Conservation (phyloP, 2,329 filamentous ascomycete genomes). For the Trichoderma gracile region DNA sequence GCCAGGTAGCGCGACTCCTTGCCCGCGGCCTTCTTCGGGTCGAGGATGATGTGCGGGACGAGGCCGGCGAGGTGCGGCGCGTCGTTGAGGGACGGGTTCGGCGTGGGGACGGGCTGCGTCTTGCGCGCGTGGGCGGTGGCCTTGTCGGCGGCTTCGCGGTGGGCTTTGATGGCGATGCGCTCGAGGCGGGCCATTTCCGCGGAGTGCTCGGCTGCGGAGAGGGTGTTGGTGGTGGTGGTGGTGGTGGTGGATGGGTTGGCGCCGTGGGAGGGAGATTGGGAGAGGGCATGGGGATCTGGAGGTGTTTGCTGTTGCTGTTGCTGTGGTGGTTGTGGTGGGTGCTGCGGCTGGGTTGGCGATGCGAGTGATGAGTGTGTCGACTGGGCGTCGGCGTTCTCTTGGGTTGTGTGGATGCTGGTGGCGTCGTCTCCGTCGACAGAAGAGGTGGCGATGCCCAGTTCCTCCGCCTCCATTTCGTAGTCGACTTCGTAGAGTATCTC, state of each 20-base stretch:
- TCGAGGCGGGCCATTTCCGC: constrained; percentile 63
- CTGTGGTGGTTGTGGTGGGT: constrained; percentile 27
- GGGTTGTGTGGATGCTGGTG: constrained; percentile 5
- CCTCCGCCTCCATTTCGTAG: constrained; percentile 66
- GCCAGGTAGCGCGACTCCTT: constrained; percentile 72
- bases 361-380: constrained; percentile 14
- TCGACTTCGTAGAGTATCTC: constrained; percentile 82
- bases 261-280: constrained; percentile 35
- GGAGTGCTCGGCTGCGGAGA: constrained; percentile 50
- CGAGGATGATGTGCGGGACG: constrained; percentile 68
- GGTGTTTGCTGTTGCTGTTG: constrained; percentile 6
- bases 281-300: constrained; percentile 37
- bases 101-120: constrained; percentile 49
- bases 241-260: constrained; percentile 31
- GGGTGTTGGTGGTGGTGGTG: constrained; percentile 36
- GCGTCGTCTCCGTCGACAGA: constrained; percentile 24
- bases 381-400: constrained; percentile 12
- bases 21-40: constrained; percentile 75
- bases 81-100: constrained; percentile 57
- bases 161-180: constrained; percentile 57
- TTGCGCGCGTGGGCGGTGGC: constrained; percentile 57
- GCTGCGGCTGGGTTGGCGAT: constrained; percentile 19
- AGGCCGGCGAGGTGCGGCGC: constrained; percentile 59
- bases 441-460: constrained; percentile 46
- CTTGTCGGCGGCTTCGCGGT: constrained; percentile 57